Conservation (phyloP, 2,329 filamentous ascomycete species). For the Fusarium graminum region DNA sequence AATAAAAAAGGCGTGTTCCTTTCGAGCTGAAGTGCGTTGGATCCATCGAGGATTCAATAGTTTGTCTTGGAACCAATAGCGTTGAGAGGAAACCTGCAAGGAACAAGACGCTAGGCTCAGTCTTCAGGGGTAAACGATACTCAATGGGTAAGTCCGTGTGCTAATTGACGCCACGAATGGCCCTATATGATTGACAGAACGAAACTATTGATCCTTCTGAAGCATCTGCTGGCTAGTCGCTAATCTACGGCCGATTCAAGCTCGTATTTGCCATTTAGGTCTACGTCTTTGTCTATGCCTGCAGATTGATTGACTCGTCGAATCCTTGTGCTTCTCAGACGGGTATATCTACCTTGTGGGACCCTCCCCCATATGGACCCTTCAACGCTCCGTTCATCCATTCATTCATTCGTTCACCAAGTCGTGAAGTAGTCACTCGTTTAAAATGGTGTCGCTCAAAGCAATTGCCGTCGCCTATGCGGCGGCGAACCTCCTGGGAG, state of each 20-base stretch:
- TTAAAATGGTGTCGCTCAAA: slow-evolving; percentile 20
- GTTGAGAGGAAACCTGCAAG: no score
- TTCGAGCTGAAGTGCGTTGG: not conserved
- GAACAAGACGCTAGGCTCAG: not conserved
- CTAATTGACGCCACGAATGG: not conserved
- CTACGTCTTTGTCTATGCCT: no score
- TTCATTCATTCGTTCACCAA: not conserved
- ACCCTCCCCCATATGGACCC: no score
- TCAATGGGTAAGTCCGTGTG: not conserved
- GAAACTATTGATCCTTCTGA: slow-evolving; percentile 12
- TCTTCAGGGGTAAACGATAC: not conserved
- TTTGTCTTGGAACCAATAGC: not conserved
- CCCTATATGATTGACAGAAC: not conserved
- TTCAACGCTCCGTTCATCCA: not conserved
- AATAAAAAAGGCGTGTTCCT: no score
- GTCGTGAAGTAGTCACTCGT: slow-evolving; percentile 5
- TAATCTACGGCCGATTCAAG: not conserved
- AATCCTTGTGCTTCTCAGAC: rapidly evolving
- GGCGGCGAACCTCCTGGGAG: not conserved
- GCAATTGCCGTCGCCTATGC: slow-evolving; percentile 10
- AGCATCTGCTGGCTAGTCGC: not conserved
- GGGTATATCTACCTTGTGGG: not conserved
- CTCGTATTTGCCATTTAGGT: no score
- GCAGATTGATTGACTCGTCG: no score
- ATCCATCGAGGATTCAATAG: not conserved